These are phyloP conservation scores for Dryas alaskensis DNA, from an alignment of 306 rosid species.

Conservation along the genomic window DNA sequence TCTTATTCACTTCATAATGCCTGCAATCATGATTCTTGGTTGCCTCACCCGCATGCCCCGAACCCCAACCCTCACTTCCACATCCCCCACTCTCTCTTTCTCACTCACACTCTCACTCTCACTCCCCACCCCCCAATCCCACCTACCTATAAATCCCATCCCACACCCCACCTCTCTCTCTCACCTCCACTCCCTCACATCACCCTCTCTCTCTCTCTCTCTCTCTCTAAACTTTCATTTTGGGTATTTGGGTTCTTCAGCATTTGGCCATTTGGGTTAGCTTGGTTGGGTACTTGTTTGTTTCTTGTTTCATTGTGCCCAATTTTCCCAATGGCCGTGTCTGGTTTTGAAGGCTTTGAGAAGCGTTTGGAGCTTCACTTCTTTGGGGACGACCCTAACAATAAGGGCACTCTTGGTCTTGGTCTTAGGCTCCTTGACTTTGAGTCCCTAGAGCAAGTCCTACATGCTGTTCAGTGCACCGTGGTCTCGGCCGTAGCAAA, in stretches of 20 bases:
- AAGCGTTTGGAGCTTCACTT: conserved; percentile 91
- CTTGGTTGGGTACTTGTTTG: not conserved
- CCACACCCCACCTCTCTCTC: conserved; percentile 52
- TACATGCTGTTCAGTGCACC: conserved; percentile 80
- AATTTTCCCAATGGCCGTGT: conserved; percentile 55
- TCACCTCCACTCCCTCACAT: conserved; percentile 20
- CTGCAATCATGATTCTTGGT: conserved; percentile 92
- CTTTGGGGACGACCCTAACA: conserved; percentile 67
- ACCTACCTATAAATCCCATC: conserved; percentile 27
- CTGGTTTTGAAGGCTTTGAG: conserved; percentile 94
- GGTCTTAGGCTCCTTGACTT: conserved; percentile 67
- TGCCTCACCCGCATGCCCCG: conserved; percentile 97
- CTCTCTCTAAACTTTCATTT: not conserved
- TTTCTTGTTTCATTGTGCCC: not conserved
- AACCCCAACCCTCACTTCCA: conserved; percentile 32
- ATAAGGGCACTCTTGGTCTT: conserved; percentile 22
- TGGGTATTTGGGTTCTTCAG: too few relatives aligned
- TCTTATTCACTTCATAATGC: conserved; percentile 88
- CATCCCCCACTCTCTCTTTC: conserved; percentile 39
- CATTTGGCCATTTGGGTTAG: not conserved
- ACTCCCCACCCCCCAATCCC: not conserved
- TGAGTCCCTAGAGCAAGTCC: conserved; percentile 56
- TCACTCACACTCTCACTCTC: conserved; percentile 35
- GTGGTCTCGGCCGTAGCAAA: conserved; percentile 92
- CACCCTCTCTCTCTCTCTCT: conserved; percentile 4